Conservation (phyloP, 257 asterid species). For the Penstemon newberryi region DNA sequence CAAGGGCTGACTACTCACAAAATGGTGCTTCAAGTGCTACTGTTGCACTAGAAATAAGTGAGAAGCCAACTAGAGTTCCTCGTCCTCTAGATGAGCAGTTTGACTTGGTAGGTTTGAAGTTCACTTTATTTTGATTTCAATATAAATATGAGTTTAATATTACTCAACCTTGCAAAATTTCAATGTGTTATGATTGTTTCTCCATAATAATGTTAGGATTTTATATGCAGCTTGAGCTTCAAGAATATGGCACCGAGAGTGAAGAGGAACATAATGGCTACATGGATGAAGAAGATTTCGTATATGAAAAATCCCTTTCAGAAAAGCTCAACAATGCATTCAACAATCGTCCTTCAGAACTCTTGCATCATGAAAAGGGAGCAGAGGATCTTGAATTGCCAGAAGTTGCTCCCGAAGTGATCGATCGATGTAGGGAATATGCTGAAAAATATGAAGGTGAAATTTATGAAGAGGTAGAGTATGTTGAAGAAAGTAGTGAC, state of each 20-base stretch:
- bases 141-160: not conserved
- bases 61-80: conserved; percentile 49
- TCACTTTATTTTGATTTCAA: conserved; percentile 13
- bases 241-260: conserved; percentile 68
- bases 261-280: conserved; percentile 55
- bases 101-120: conserved; percentile 60
- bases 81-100: conserved; percentile 87
- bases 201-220: not conserved
- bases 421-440: conserved; percentile 63
- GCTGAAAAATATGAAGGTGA: conserved; percentile 58
- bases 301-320: conserved; percentile 51
- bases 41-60: conserved; percentile 27
- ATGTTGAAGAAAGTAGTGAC: conserved; percentile 74
- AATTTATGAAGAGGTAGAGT: conserved; percentile 45
- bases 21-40: conserved; percentile 24
- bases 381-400: conserved; percentile 45
- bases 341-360: conserved; percentile 40
- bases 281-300: conserved; percentile 44
- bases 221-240: conserved; percentile 67
- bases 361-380: conserved; percentile 35
- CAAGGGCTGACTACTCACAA: conserved; percentile 23
- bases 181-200: not conserved
- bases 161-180: too few species aligned
- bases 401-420: conserved; percentile 66
- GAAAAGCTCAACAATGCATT: conserved; percentile 65